A percentile compares a stretch with the other conserved stretches of the same genome.
These are phyloP conservation scores for Fistulifera solaris DNA, from an alignment of 108 stramenopile species.

Conservation along the genomic window DNA sequence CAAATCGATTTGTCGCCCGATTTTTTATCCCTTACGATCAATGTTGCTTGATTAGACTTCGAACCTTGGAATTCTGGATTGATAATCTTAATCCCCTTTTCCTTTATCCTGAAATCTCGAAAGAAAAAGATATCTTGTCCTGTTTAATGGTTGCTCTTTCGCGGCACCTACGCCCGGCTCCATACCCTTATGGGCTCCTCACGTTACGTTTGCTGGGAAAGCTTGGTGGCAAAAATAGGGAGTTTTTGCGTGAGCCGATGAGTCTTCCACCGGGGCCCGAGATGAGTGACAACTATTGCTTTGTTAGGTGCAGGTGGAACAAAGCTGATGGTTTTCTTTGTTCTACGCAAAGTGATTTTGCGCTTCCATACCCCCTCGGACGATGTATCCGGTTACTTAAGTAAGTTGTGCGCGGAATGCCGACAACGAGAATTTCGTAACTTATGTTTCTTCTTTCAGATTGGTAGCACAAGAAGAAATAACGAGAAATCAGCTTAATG, in stretches of 20 bases:
- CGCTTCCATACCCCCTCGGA: no score
- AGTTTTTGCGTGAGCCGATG: constrained; percentile 67
- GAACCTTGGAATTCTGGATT: constrained; percentile 94
- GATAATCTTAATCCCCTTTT: constrained; percentile 91
- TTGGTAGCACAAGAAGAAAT: background rate
- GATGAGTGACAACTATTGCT: constrained; percentile 1
- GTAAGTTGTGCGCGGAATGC: background rate
- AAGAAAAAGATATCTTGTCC: constrained; percentile 29
- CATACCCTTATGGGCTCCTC: constrained; percentile 84
- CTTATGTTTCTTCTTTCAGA: constrained; percentile 6
- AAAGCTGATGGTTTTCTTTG: no score
- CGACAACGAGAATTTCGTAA: constrained; percentile 26
- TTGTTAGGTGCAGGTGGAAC: background rate
- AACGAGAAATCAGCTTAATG: background rate
- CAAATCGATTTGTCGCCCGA: background rate
- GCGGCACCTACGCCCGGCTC: constrained; percentile 82
- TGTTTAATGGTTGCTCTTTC: constrained; percentile 79
- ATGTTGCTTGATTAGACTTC: constrained; percentile 38
- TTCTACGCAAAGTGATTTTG: no score
- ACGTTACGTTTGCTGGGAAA: constrained; percentile 49
- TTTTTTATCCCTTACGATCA: constrained; percentile 1
- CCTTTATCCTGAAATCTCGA: constrained; percentile 62
- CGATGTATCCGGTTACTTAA: no score
- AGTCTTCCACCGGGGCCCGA: constrained; percentile 6
- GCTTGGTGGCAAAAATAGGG: constrained; percentile 89